phyloP scores from a whole-genome alignment of 1,284 basidiomycete species.

The Pulchroboletus neoregius region DNA sequence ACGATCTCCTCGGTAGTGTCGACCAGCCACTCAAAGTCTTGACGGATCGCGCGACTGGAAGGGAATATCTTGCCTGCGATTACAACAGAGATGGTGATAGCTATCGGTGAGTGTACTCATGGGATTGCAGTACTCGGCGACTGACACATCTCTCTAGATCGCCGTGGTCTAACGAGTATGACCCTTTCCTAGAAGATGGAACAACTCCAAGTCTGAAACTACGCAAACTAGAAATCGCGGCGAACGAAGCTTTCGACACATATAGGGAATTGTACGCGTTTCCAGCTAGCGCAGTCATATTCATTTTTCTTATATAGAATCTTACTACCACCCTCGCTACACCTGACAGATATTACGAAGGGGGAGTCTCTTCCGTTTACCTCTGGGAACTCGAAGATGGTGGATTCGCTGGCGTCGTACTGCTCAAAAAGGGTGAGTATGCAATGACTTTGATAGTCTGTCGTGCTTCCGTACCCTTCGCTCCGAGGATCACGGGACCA shows the following conservation, averaged over 20 bases:
- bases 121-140: neutral
- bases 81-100: slow-evolving; percentile 97
- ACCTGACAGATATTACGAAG: slow-evolving; percentile 85
- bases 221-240: slow-evolving; percentile 86
- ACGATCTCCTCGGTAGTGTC: slow-evolving; percentile 92
- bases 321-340: slow-evolving; percentile 2
- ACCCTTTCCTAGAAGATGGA: slow-evolving; percentile 84
- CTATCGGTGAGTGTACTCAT: slow-evolving; percentile 62
- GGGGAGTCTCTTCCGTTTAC: slow-evolving; percentile 96
- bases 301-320: slow-evolving; percentile 3
- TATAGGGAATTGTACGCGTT: slow-evolving; percentile 88
- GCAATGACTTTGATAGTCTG: neutral
- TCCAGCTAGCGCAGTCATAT: neutral
- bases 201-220: slow-evolving; percentile 82
- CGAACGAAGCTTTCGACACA: slow-evolving; percentile 96
- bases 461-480: slow-evolving; percentile 2
- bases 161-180: slow-evolving; percentile 96
- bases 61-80: slow-evolving; percentile 93
- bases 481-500: neutral
- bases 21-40: slow-evolving; percentile 90
- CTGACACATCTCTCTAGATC: slow-evolving; percentile 52
- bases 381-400: slow-evolving; percentile 98
- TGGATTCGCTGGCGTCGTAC: slow-evolving; percentile 93
- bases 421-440: slow-evolving; percentile 89
- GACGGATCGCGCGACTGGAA: slow-evolving; percentile 75